phyloP scores from a whole-genome alignment of 176 grass and related monocot genomes.

The Zoysia japonica region DNA sequence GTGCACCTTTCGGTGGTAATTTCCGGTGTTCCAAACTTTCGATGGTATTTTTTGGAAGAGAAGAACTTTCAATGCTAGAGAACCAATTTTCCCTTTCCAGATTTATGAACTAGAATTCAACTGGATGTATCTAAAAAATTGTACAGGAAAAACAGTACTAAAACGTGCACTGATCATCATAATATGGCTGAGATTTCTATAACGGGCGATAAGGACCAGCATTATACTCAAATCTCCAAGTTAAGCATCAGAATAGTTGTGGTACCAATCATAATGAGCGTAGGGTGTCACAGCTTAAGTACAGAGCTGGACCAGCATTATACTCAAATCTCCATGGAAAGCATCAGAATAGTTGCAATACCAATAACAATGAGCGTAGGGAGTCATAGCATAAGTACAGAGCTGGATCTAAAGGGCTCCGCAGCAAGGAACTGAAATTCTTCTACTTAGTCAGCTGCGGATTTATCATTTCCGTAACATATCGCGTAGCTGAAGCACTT shows the following conservation, averaged over 20 bases:
- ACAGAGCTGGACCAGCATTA: background rate
- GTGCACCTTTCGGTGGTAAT: no score
- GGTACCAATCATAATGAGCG: constrained; percentile 1
- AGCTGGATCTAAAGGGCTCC: background rate
- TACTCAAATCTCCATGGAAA: background rate
- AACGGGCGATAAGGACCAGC: background rate
- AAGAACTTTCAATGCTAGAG: no score
- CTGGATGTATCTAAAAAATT: background rate
- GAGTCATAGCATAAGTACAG: background rate
- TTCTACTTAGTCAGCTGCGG: background rate
- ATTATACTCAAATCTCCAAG: constrained; percentile 25
- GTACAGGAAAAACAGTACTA: background rate
- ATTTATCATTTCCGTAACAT: constrained; percentile 60
- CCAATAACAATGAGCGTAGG: background rate
- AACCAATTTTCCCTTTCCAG: no score
- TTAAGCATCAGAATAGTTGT: background rate
- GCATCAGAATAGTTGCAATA: background rate
- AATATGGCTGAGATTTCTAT: background rate
- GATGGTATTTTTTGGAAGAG: no score
- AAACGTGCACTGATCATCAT: constrained; percentile 6
- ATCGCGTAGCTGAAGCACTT: constrained; percentile 91
- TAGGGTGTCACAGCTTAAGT: background rate
- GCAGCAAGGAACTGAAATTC: constrained; percentile 8
- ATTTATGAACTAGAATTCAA: background rate
- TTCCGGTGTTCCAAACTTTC: no score